A percentile compares a stretch with the other conserved stretches of the same genome.
phyloP scores from a whole-genome alignment of 1,284 basidiomycete species.

The Rugiboletus extremiorientalis region DNA sequence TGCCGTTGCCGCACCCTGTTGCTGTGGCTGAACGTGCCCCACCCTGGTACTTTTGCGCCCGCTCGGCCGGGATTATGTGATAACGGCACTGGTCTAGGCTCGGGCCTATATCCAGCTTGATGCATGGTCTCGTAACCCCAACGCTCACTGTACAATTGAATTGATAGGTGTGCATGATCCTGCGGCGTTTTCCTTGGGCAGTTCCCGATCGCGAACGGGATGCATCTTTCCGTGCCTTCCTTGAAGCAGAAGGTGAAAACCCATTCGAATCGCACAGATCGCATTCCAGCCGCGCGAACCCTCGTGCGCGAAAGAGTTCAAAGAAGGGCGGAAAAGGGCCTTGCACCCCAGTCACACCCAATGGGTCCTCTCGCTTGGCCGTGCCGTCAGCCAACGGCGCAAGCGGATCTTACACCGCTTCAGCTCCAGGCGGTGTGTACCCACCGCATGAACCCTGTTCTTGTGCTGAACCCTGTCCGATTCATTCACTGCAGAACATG shows the following conservation, averaged over 20 bases:
- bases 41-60: neutral
- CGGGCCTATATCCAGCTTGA: conserved; percentile 3
- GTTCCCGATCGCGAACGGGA: conserved; percentile 95
- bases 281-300: conserved; percentile 13
- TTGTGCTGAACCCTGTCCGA: conserved; percentile 12
- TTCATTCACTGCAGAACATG: conserved; percentile 14
- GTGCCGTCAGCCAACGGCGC: conserved; percentile 2
- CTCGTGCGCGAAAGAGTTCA: conserved; percentile 1
- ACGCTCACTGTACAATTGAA: conserved; percentile 15
- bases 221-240: conserved; percentile 88
- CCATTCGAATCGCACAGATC: conserved; percentile 25
- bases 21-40: neutral
- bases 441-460: neutral
- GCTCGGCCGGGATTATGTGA: neutral
- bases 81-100: neutral
- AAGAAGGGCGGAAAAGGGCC: conserved; percentile 10
- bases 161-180: conserved; percentile 78
- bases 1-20: too few species aligned
- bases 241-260: conserved; percentile 57
- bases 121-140: conserved; percentile 3
- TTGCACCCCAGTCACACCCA: neutral
- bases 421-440: conserved; percentile 24
- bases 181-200: conserved; percentile 98
- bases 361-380: neutral
- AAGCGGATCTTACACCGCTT: conserved; percentile 8